Evolutionary conservation across 225 moss, liverwort and hornwort species (phyloP), one percentile per base, ranked within the genome.

Genomic region (Straminergon stramineum): DNA sequence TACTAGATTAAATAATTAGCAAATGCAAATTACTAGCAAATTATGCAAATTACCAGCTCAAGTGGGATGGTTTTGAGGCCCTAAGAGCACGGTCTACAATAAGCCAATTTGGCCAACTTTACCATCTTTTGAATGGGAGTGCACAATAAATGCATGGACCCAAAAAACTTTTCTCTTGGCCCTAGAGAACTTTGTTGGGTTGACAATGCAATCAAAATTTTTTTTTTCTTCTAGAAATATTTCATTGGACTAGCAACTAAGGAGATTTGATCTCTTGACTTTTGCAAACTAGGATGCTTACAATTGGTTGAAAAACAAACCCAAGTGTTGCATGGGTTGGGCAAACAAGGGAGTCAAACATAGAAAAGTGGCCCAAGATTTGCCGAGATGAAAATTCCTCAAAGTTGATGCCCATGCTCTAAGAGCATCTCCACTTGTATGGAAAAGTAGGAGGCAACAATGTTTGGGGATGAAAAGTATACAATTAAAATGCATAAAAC

Each of bases 31-130:
- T 48, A 48, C 9, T 48, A 48, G 48, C 48, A 52, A 52, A 24
- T 61, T 11, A 61, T 61, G 26, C 61, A 61, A 61, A 61, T 61
- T 48, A 48, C 48, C 11, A 24, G 10, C 22, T 58, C 10, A 58
- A 22, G 22, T 58, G 52, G 14, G 3, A 78, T 35, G 23, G 23
- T 78, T 55, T 55, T 32, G 7, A 78, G 5, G 37, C 9, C 24
- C 15, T n/a, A 7, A 56, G 4, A 79, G 6, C 2, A 26, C 26
- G 6, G 13, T 27, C n/a, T n/a, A 57, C 0, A 34, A 11, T 27
- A 27, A 0, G 3, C 27, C 5, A 57, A 32, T 79, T 16, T n/a
- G 4, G 4, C 7, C 0, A 11, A 1, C 17, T 57, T 1, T 0
- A 0, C 1, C 6, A 2, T n/a, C 6, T 57, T 17, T 27, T 17